Evolutionary conservation across 495 filamentous ascomycete genomes (phyloP), one percentile per base, ranked within the genome.

Genomic region (Trichodelitschia bisporula): DNA sequence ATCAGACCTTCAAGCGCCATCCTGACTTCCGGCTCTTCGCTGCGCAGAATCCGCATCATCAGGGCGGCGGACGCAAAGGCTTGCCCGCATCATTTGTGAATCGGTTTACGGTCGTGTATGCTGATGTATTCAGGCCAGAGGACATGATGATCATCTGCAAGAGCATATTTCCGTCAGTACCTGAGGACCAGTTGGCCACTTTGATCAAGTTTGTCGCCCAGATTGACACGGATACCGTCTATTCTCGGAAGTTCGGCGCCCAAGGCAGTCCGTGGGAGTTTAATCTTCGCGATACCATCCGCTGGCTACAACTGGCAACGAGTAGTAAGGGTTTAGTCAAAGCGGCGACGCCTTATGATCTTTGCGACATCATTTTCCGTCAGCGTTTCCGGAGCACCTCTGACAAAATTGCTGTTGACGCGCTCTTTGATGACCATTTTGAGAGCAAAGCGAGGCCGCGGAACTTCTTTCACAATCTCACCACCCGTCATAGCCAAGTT

Each of bases 1-100:
- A 90, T 40, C 82, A 83, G 35, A 80, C 72, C 4, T 99, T 99
- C 51, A 72, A 70, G 40, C 64, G 77, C 15, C 83, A 95, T 47
- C 71, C 78, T 0, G 55, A 89, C 33, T 95, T 95, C 45, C 67
- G 72, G 27, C 64, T 95, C 3, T 99, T 99, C 45, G 89, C 89
- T 13, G 79, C 89, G 0, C 89, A 99, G 46, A 99, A 99, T 42
- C 89, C 89, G 12, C 84, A 95, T 52, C 77, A 89, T 44, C 89
- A 95, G 48, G 89, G 89, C 32, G 83, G 82, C 27, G 89, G 89
- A 3, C 64, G 89, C 43, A 99, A 99, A 54, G 89, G 89, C 8
- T 55, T 99, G 33, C 89, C 89, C 2, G 72, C 72, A 32, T 95
- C 86, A 4, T 99, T 99, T 33, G 83, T 95, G 25, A 91, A 99